Evolutionary conservation across 139 green algal species (phyloP), one percentile per base, ranked within the genome.

Genomic region (Coelastrella sp.): DNA sequence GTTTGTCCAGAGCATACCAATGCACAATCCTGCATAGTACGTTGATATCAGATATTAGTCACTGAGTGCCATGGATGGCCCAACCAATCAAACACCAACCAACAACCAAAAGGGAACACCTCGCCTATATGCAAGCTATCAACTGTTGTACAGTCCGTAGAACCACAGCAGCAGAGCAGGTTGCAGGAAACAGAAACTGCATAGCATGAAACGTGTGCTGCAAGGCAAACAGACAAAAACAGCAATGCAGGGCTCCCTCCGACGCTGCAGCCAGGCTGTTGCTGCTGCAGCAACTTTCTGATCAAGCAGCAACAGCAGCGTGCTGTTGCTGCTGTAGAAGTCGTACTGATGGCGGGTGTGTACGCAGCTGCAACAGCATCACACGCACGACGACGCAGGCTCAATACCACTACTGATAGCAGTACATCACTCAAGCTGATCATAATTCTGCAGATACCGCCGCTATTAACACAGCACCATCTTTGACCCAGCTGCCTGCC

Each of bases 291-390:
- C 7, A 2, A n/a, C n/a, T 30, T 67, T 17, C 59, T 67, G 62
- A 23, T 21, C 32, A 38, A 71, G 62, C 62, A 43, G 30, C 62
- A 32, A 41, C 30, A 41, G 30, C 30, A 19, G 30, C 19, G 27
- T 32, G 62, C 62, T n/a, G 53, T 21, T 64, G 53, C 11, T 13
- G 45, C 15, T 9, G 45, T 11, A 53, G 53, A 6, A 21, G 17
- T 27, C 30, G 53, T 27, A 27, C 7, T n/a, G 53, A 5, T 21
- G 53, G 53, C 53, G 17, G 21, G 4, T 27, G 53, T n/a, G 17
- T 41, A 27, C 38, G 62, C 62, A 40, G 62, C 62, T 69, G 62
- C 62, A 69, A 40, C 62, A 69, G 62, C 62, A 69, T 69, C 62
- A 69, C 62, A 69, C 27, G 30, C 27, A 69, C 62, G 62, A 38